These are phyloP conservation scores for Trichophyton schoenleinii DNA, from an alignment of 2,329 filamentous ascomycete genomes.

Conservation along the genomic window DNA sequence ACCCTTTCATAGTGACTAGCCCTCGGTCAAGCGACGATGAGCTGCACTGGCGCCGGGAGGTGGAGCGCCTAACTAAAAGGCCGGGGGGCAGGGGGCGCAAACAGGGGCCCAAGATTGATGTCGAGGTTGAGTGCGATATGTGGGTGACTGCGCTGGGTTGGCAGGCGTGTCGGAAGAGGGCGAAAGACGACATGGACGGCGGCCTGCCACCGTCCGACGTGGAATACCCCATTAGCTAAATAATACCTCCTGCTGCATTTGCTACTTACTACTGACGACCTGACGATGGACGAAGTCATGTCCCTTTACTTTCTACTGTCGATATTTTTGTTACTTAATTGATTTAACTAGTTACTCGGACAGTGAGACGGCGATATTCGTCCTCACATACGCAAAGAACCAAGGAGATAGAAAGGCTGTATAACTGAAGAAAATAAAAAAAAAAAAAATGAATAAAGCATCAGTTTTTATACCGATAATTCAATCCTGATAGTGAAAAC, in stretches of 20 bases:
- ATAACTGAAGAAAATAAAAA: too few species aligned
- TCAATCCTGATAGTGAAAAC: too few species aligned
- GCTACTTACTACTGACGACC: background rate
- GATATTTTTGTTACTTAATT: too few species aligned
- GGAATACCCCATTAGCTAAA: background rate
- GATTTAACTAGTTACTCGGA: too few species aligned
- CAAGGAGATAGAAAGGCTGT: too few species aligned
- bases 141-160: slow-evolving; percentile 17
- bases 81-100: slow-evolving; percentile 8
- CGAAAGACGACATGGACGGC: slow-evolving; percentile 16
- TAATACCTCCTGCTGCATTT: background rate
- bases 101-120: too few species aligned
- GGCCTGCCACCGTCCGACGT: slow-evolving; percentile 3
- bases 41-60: slow-evolving; percentile 14
- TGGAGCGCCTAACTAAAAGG: slow-evolving; percentile 13
- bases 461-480: too few species aligned
- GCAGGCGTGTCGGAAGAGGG: slow-evolving; percentile 9
- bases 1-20: background rate
- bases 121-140: slow-evolving; percentile 13
- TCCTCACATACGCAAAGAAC: too few species aligned
- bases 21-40: slow-evolving; percentile 4
- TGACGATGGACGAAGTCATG: too few species aligned
- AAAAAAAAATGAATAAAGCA: background rate
- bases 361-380: too few species aligned
- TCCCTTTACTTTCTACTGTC: too few species aligned